A percentile compares a stretch with the other conserved stretches of the same genome.
These are phyloP conservation scores for Meredithiella fracta DNA, from an alignment of 2,329 filamentous ascomycete species.

Conservation along the genomic window DNA sequence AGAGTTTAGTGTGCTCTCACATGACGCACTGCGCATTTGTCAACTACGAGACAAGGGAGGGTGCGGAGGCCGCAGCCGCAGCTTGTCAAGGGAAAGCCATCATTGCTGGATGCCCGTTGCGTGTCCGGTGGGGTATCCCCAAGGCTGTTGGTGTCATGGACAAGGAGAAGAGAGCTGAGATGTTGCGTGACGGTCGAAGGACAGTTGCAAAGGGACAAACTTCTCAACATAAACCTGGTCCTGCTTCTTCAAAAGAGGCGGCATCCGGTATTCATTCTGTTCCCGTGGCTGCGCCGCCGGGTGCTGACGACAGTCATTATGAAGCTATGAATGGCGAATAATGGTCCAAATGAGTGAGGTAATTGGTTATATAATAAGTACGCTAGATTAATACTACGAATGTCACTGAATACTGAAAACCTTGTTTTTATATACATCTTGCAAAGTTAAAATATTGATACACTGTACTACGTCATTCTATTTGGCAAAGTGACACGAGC, in stretches of 20 bases:
- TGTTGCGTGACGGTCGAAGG: conserved; percentile 52
- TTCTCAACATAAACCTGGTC: not conserved
- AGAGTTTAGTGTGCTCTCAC: conserved; percentile 88
- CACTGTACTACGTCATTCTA: too few species aligned
- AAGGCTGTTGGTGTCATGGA: conserved; percentile 86
- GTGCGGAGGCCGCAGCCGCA: conserved; percentile 70
- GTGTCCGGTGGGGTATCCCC: conserved; percentile 84
- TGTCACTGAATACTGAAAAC: too few species aligned
- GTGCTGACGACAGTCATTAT: conserved; percentile 60
- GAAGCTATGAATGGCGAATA: conserved; percentile 71
- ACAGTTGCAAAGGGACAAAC: not conserved
- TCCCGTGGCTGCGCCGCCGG: conserved; percentile 54
- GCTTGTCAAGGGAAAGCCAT: conserved; percentile 77
- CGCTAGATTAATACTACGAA: too few species aligned
- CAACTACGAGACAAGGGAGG: conserved; percentile 75
- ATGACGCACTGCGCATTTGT: conserved; percentile 94
- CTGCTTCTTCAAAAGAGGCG: not conserved
- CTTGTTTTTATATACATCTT: too few species aligned
- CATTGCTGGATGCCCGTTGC: conserved; percentile 75
- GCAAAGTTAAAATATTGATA: too few species aligned
- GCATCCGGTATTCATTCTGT: not conserved
- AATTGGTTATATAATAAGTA: not conserved
- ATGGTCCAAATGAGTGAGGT: not conserved
- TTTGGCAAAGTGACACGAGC: too few species aligned
- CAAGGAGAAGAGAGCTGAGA: conserved; percentile 63